Evolutionary conservation across 2,329 filamentous ascomycete genomes (phyloP), one percentile per base, ranked within the genome.

Genomic region (Sclerotinia minor): DNA sequence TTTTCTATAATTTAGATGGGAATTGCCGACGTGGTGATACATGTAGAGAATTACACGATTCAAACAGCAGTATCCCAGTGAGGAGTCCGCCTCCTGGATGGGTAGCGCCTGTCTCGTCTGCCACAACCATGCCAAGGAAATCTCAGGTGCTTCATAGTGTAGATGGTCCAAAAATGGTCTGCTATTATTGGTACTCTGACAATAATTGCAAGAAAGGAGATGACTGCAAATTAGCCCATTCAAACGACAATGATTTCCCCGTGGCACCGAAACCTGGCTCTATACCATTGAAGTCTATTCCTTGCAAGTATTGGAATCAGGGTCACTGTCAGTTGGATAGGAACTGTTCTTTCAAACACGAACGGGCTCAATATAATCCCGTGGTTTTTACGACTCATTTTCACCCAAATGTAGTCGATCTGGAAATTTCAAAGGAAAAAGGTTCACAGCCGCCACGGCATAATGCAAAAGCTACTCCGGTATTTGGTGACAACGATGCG

Each of bases 1-100:
- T 70, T 38, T 72, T 72, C 58, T 72, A 67, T 32, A 32, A 65
- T 44, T 26, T 53, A 11, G 55, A 63, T 57, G 55, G 65, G 6
- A n/a, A 26, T 29, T 68, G 67, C 41, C 38, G 15, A 13, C 26
- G 29, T 8, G 45, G 67, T 13, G 47, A 58, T 6, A 44, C 50
- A 13, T 68, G 67, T 32, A 61, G 50, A 4, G 52, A 21, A 26
- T 29, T 68, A 21, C 61, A 64, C 9, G 41, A 41, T 21, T 57
- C 49, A 24, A 19, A 19, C 19, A 21, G 49, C 24, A 17, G 17
- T 45, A 38, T 57, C 29, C 61, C 49, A 29, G 38, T 64, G 15
- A 45, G n/a, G 21, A 53, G 26, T n/a, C 35, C 47, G 17, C 61
- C 52, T 13, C 21, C 61, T 15, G 61, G 49, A 32, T 57, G 61